phyloP scores from a whole-genome alignment of 768 basidiomycete genomes.

The Lactifluus subvellereus region DNA sequence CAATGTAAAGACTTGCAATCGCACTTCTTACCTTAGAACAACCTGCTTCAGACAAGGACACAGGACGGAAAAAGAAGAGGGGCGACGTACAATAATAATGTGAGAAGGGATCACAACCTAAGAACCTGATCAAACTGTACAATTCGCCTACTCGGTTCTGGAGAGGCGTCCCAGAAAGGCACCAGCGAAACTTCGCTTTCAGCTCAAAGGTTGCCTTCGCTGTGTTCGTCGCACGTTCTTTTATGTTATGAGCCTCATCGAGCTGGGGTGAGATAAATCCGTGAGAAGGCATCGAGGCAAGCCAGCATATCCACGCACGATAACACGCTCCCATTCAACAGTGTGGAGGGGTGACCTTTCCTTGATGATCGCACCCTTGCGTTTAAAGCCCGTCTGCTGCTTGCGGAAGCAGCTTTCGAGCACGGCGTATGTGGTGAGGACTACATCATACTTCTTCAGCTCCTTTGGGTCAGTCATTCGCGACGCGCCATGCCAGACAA shows the following conservation, averaged over 20 bases:
- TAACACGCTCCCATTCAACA: conserved; percentile 77
- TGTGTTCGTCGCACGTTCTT: conserved; percentile 90
- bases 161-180: conserved; percentile 91
- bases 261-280: conserved; percentile 41
- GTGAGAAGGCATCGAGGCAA: conserved; percentile 6
- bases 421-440: conserved; percentile 83
- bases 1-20: conserved; percentile 95
- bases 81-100: conserved; percentile 76
- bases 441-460: conserved; percentile 82
- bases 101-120: conserved; percentile 90
- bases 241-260: conserved; percentile 98
- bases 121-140: conserved; percentile 88
- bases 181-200: conserved; percentile 80
- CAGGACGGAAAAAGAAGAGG: background rate
- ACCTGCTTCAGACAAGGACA: conserved; percentile 6
- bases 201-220: conserved; percentile 96
- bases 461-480: conserved; percentile 61
- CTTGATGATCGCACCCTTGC: conserved; percentile 75
- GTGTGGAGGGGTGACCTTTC: conserved; percentile 83
- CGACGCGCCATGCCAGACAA: conserved; percentile 87
- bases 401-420: conserved; percentile 90
- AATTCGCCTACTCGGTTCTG: conserved; percentile 99
- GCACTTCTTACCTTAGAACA: conserved; percentile 71
- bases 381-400: conserved; percentile 88
- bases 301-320: conserved; percentile 58